A percentile compares a stretch with the other conserved stretches of the same genome.
Conservation (phyloP, 768 basidiomycete species). For the Agaricus blazei region DNA sequence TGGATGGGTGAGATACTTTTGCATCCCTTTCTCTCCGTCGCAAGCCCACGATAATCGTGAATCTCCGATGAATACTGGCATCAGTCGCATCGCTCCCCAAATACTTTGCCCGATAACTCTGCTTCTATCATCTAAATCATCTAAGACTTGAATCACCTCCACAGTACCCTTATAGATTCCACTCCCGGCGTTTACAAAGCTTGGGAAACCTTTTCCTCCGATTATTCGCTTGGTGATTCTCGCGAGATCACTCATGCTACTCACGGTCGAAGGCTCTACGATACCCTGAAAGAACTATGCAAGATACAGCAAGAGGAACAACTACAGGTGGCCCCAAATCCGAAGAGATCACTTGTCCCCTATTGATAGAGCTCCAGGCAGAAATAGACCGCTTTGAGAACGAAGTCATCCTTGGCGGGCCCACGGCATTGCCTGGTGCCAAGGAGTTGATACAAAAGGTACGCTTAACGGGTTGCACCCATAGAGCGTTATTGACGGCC, state of each 20-base stretch:
- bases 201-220: conserved; percentile 65
- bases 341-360: background rate
- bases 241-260: conserved; percentile 47
- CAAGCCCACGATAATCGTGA: background rate
- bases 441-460: conserved; percentile 52
- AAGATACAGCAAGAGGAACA: conserved; percentile 50
- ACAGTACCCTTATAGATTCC: conserved; percentile 73
- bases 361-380: conserved; percentile 30
- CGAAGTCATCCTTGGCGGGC: conserved; percentile 61
- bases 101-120: background rate
- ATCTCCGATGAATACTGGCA: background rate
- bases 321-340: conserved; percentile 41
- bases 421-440: conserved; percentile 65
- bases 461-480: background rate
- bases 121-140: conserved; percentile 2
- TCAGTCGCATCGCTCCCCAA: background rate
- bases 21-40: background rate
- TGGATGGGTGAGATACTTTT: conserved; percentile 50
- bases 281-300: conserved; percentile 72
- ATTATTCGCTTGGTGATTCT: conserved; percentile 53
- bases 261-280: conserved; percentile 73
- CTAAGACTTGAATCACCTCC: background rate
- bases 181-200: conserved; percentile 78
- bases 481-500: background rate
- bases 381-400: conserved; percentile 78